Evolutionary conservation across 2,329 filamentous ascomycete genomes (phyloP).

Genomic region (Colletotrichum sp.): DNA sequence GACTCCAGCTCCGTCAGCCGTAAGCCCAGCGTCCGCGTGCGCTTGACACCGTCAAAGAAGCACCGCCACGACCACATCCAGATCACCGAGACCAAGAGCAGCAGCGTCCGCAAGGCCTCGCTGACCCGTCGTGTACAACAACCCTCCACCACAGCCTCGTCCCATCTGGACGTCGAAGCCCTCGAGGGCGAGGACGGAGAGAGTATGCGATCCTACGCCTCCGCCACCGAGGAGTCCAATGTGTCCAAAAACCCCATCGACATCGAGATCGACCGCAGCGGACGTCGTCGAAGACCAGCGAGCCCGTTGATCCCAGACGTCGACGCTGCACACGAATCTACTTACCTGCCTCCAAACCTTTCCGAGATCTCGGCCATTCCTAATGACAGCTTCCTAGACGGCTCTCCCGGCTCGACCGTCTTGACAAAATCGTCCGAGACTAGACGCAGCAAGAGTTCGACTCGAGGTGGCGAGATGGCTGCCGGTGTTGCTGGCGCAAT

Average conservation of each 20-base stretch:
- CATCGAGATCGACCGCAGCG: conserved; percentile 76
- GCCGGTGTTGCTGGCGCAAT: conserved; percentile 42
- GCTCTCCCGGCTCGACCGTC: conserved; percentile 44
- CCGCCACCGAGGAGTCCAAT: conserved; percentile 80
- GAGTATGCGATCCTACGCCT: conserved; percentile 77
- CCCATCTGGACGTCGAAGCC: conserved; percentile 47
- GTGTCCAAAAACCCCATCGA: conserved; percentile 81
- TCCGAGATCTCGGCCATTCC: conserved; percentile 87
- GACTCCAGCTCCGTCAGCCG: conserved; percentile 63
- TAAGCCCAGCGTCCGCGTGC: conserved; percentile 80
- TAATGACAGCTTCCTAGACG: conserved; percentile 64
- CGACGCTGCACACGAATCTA: conserved; percentile 58
- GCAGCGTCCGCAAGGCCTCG: conserved; percentile 69
- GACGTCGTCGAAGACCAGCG: conserved; percentile 64
- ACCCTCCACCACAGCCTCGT: conserved; percentile 43
- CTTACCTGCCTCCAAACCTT: conserved; percentile 67
- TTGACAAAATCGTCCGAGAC: conserved; percentile 33
- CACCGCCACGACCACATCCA: conserved; percentile 78
- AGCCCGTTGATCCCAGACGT: conserved; percentile 68
- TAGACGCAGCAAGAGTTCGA: conserved; percentile 48
- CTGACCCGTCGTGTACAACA: conserved; percentile 59
- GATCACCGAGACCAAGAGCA: conserved; percentile 80
- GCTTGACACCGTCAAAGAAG: conserved; percentile 80
- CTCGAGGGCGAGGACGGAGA: conserved; percentile 64
- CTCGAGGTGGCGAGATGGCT: conserved; percentile 41